Evolutionary conservation across 306 rosid species (phyloP).

Genomic region (Nissolia schottii): DNA sequence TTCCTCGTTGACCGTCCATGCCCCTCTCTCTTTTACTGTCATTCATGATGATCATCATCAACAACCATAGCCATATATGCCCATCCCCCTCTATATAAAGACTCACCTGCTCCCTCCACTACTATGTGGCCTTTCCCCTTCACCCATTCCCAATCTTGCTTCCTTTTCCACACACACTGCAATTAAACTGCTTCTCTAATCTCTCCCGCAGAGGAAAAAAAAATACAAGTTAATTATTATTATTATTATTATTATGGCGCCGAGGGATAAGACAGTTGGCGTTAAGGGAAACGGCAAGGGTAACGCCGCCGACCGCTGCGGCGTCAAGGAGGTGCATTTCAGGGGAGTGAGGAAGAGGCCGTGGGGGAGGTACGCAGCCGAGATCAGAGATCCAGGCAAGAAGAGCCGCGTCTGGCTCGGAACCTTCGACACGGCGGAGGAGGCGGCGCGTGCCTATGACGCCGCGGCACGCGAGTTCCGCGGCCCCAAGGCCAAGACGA

Average conservation of each 20-base stretch:
- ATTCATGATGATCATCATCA: background rate
- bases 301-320: constrained; percentile 26
- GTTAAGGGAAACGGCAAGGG: constrained; percentile 25
- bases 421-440: constrained; percentile 92
- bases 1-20: constrained; percentile 45
- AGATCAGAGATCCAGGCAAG: constrained; percentile 89
- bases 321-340: constrained; percentile 70
- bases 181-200: background rate
- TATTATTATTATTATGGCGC: constrained; percentile 49
- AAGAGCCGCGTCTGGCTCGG: constrained; percentile 99
- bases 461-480: constrained; percentile 84
- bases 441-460: constrained; percentile 93
- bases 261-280: constrained; percentile 49
- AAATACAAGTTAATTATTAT: background rate
- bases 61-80: background rate
- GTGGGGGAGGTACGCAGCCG: constrained; percentile 98
- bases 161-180: background rate
- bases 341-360: constrained; percentile 97
- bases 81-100: constrained; percentile 33
- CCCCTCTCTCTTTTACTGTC: background rate
- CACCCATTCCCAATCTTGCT: background rate
- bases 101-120: background rate
- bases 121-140: background rate
- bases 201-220: no score
- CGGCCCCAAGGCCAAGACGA: constrained; percentile 92